Evolutionary conservation across 768 basidiomycete genomes (phyloP).

Genomic region (Agaricus blazei): DNA sequence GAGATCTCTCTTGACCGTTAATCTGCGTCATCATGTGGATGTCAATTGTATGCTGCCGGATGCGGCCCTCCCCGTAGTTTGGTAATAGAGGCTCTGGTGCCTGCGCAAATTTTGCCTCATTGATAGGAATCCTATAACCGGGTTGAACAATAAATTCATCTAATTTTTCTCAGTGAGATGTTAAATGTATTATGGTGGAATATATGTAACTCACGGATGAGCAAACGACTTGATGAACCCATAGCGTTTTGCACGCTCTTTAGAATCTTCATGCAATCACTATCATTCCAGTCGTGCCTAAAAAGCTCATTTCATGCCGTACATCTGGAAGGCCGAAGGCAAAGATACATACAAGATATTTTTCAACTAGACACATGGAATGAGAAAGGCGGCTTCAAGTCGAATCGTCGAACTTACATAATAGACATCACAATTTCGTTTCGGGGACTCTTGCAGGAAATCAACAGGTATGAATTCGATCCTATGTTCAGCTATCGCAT

Average conservation of each 20-base stretch:
- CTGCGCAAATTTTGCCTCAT: constrained; percentile 4
- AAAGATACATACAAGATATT: background rate
- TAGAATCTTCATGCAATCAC: too few species aligned
- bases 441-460: constrained; percentile 35
- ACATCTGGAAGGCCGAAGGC: background rate
- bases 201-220: too few species aligned
- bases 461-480: constrained; percentile 35
- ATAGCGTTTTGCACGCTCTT: too few species aligned
- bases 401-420: constrained; percentile 25
- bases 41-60: constrained; percentile 37
- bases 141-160: constrained; percentile 33
- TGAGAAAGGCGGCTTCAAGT: background rate
- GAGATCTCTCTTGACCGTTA: constrained; percentile 37
- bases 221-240: background rate
- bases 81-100: constrained; percentile 43
- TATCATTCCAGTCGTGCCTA: too few species aligned
- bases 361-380: constrained; percentile 15
- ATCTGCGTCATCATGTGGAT: constrained; percentile 37
- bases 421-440: constrained; percentile 33
- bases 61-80: constrained; percentile 38
- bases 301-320: too few species aligned
- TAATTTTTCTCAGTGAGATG: too few species aligned
- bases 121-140: constrained; percentile 11
- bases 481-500: constrained; percentile 27
- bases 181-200: background rate